These are phyloP conservation scores for Carex cristatella DNA, from an alignment of 176 grass and related monocot genomes.

Conservation along the genomic window DNA sequence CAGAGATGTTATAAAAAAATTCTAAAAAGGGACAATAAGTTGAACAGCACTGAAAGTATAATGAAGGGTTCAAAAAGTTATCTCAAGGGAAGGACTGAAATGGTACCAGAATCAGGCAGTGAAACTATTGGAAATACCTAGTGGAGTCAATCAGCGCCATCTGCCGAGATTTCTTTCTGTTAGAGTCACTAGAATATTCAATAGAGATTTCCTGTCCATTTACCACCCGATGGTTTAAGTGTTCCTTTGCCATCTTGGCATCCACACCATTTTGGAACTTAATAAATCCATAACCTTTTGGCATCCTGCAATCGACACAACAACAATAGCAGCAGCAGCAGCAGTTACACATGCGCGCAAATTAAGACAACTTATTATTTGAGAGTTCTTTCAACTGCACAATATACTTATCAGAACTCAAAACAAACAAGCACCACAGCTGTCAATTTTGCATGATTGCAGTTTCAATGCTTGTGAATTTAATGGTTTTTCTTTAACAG, in stretches of 20 bases:
- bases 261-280: not conserved
- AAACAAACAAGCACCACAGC: not conserved
- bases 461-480: not conserved
- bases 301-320: not conserved
- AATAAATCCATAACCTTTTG: constrained; percentile 10
- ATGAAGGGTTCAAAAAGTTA: not conserved
- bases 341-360: not conserved
- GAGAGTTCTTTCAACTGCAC: not conserved
- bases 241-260: not conserved
- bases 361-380: not conserved
- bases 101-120: not conserved
- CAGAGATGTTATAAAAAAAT: not conserved
- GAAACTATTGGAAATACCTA: not conserved
- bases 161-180: not conserved
- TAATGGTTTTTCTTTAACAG: not conserved
- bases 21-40: not conserved
- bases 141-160: not conserved
- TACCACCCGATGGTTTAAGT: not conserved
- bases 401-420: not conserved
- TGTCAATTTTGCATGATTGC: not conserved
- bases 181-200: not conserved
- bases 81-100: not conserved
- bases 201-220: constrained; percentile 6
- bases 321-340: too few species aligned
- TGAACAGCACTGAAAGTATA: not conserved